These are phyloP conservation scores for Agaricus bisporus DNA, from an alignment of 768 basidiomycete species.

Conservation along the genomic window DNA sequence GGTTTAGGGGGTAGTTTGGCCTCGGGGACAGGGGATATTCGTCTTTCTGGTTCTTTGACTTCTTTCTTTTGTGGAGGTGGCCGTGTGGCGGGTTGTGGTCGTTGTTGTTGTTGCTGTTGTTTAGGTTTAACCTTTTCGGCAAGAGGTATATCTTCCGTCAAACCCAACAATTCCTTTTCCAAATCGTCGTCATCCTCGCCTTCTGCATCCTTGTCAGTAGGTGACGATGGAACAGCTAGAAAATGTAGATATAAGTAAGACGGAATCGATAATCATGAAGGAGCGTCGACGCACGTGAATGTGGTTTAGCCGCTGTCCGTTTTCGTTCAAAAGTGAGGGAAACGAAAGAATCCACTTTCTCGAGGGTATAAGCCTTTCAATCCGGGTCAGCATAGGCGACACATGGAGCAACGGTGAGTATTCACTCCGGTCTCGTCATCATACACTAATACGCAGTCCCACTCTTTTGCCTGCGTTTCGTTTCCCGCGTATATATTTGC, in stretches of 20 bases:
- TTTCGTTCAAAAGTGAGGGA: slow-evolving; percentile 49
- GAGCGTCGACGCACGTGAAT: slow-evolving; percentile 26
- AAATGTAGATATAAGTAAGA: slow-evolving; percentile 6
- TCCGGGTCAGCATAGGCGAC: slow-evolving; percentile 11
- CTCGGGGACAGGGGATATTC: slow-evolving; percentile 19
- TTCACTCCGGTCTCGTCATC: slow-evolving; percentile 66
- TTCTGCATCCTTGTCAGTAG: slow-evolving; percentile 24
- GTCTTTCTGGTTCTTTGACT: slow-evolving; percentile 32
- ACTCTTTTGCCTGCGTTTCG: slow-evolving; percentile 57
- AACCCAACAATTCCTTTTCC: slow-evolving; percentile 30
- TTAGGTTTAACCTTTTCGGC: slow-evolving; percentile 14
- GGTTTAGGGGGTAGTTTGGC: slow-evolving; percentile 28
- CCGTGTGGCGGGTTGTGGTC: slow-evolving; percentile 2
- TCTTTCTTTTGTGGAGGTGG: slow-evolving; percentile 14
- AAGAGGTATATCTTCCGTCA: slow-evolving; percentile 10
- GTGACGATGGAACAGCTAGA: slow-evolving; percentile 18
- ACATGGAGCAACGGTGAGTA: background rate
- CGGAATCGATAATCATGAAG: slow-evolving; percentile 3
- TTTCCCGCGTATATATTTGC: slow-evolving; percentile 50
- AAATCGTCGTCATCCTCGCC: slow-evolving; percentile 34
- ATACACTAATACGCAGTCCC: slow-evolving; percentile 75
- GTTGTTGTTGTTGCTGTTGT: slow-evolving; percentile 3
- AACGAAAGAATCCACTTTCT: slow-evolving; percentile 67
- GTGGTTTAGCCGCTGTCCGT: slow-evolving; percentile 20
- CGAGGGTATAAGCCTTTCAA: slow-evolving; percentile 61